Percentiles rank a stretch among this genome's conserved stretches.
phyloP scores from a whole-genome alignment of 345 rosid genomes.

The Nephelium lappaceum region DNA sequence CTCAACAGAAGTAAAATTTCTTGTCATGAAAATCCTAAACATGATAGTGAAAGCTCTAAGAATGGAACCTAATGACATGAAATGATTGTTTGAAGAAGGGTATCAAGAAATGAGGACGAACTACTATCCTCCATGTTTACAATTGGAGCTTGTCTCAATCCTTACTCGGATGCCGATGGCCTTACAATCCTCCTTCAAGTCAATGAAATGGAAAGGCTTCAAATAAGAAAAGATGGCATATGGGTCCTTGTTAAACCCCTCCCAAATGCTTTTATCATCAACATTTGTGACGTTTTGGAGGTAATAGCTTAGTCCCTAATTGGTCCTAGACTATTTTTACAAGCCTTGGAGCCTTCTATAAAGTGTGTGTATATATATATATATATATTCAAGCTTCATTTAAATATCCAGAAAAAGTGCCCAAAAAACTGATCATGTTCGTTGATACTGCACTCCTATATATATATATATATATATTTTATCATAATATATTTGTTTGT shows the following conservation, averaged over 20 bases:
- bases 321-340: too few species aligned
- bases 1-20: constrained; percentile 12
- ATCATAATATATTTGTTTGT: too few species aligned
- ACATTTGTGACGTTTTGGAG: constrained; percentile 27
- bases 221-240: constrained; percentile 24
- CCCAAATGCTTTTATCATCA: constrained; percentile 24
- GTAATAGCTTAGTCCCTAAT: too few species aligned
- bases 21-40: constrained; percentile 19
- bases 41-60: constrained; percentile 17
- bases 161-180: constrained; percentile 29
- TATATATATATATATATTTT: too few species aligned
- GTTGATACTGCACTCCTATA: too few species aligned
- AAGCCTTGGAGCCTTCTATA: too few species aligned
- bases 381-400: too few species aligned
- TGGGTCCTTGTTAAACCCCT: constrained; percentile 24
- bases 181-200: constrained; percentile 26
- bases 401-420: too few species aligned
- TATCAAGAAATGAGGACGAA: constrained; percentile 18
- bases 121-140: constrained; percentile 38
- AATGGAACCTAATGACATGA: constrained; percentile 18
- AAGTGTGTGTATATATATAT: too few species aligned
- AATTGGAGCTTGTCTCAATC: constrained; percentile 35
- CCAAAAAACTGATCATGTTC: too few species aligned
- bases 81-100: constrained; percentile 16
- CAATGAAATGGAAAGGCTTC: constrained; percentile 29